These are phyloP conservation scores for Beauveria rudraprayagi DNA, from an alignment of 2,329 filamentous ascomycete species.

Conservation along the genomic window DNA sequence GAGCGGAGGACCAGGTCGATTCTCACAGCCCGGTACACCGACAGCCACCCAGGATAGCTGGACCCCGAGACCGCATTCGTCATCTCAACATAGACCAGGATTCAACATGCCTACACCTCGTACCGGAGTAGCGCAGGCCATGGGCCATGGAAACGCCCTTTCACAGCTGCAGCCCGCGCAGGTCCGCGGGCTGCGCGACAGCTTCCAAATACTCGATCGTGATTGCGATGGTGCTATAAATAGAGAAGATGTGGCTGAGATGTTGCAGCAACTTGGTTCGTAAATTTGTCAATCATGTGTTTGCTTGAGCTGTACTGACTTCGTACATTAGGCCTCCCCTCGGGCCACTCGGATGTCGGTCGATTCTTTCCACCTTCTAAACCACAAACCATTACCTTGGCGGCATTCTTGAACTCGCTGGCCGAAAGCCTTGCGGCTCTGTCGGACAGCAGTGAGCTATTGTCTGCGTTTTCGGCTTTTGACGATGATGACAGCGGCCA, in stretches of 20 bases:
- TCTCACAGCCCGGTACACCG: conserved; percentile 34
- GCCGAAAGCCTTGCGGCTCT: conserved; percentile 66
- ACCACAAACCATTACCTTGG: conserved; percentile 69
- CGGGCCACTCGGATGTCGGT: conserved; percentile 61
- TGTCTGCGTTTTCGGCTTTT: conserved; percentile 88
- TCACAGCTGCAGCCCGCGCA: conserved; percentile 73
- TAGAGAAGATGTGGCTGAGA: conserved; percentile 76
- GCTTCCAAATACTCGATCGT: conserved; percentile 86
- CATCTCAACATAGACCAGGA: background rate
- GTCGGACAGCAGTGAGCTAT: conserved; percentile 69
- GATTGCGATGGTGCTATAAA: conserved; percentile 79
- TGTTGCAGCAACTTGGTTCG: conserved; percentile 74
- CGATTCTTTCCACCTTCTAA: conserved; percentile 72
- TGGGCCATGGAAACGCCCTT: conserved; percentile 46
- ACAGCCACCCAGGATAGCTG: conserved; percentile 29
- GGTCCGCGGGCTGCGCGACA: conserved; percentile 80
- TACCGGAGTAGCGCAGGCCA: conserved; percentile 27
- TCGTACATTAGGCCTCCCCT: conserved; percentile 56
- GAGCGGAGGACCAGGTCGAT: conserved; percentile 20
- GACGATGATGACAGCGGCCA: conserved; percentile 94
- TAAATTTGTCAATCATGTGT: background rate
- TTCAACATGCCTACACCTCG: conserved; percentile 30
- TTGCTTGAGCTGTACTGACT: background rate
- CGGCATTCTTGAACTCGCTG: conserved; percentile 76
- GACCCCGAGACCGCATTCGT: conserved; percentile 23